Evolutionary conservation across 2,329 filamentous ascomycete species (phyloP).

Genomic region (Teratosphaeria viscida): DNA sequence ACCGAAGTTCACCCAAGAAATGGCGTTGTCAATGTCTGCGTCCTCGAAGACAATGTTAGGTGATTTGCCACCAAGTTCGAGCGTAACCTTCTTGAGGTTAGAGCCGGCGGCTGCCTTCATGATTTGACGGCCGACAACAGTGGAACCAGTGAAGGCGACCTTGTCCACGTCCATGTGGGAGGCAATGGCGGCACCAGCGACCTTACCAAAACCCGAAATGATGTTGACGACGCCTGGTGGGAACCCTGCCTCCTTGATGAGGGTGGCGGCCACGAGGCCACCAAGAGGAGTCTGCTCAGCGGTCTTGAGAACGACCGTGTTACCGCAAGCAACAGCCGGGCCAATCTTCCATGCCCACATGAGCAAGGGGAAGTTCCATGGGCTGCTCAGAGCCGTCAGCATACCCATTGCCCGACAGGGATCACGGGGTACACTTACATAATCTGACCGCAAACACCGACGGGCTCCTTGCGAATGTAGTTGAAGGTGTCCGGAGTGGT

Average conservation of each 20-base stretch:
- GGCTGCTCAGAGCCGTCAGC: conserved; percentile 33
- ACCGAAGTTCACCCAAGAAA: conserved; percentile 63
- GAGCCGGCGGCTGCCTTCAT: conserved; percentile 70
- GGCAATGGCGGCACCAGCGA: conserved; percentile 65
- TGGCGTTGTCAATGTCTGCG: conserved; percentile 65
- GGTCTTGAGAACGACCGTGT: conserved; percentile 63
- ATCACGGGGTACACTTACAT: conserved; percentile 33
- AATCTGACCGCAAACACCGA: conserved; percentile 62
- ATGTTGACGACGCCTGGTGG: conserved; percentile 61
- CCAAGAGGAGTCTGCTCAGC: conserved; percentile 68
- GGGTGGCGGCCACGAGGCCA: conserved; percentile 52
- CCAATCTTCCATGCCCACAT: conserved; percentile 79
- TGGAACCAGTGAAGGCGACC: conserved; percentile 73
- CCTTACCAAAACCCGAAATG: conserved; percentile 65
- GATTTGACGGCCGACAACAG: conserved; percentile 60
- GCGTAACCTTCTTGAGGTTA: conserved; percentile 73
- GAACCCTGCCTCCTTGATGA: conserved; percentile 68
- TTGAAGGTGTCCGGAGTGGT: conserved; percentile 68
- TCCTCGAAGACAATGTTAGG: conserved; percentile 73
- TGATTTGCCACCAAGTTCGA: conserved; percentile 71
- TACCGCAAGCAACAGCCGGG: conserved; percentile 61
- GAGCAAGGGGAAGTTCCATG: conserved; percentile 66
- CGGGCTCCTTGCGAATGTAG: conserved; percentile 71
- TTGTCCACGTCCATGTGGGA: conserved; percentile 74
- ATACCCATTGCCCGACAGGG: conserved; percentile 33